Evolutionary conservation across 2,329 filamentous ascomycete genomes (phyloP), one percentile per base, ranked within the genome.

Genomic region (Fusarium compactum): DNA sequence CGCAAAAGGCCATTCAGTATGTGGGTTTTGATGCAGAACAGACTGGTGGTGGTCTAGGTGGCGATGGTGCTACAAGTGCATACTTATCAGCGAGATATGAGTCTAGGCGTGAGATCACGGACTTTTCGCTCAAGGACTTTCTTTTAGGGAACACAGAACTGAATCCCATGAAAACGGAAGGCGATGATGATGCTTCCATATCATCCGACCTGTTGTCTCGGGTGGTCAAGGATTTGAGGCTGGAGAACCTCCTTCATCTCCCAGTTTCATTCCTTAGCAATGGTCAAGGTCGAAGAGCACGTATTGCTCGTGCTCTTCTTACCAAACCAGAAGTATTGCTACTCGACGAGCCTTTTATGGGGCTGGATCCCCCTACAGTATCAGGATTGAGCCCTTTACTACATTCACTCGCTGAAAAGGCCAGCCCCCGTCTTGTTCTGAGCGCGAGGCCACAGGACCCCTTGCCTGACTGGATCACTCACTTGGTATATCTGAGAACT

Each of bases 281-380:
- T 79, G 96, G 96, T 0, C 96, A 99, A 80, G 95, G 92, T 9
- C 86, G 95, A 69, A 85, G 96, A 58, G 92, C 95, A 10, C 89
- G 93, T 67, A 97, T 99, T 72, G 96, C 94, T 3, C 92, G 94
- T 74, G 94, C 95, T 0, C 81, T 99, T 53, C 84, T 98, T 62
- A 89, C 85, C 9, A 86, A 87, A 55, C 96, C 96, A 0, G 92
- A 97, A 79, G 86, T 97, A 14, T 78, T 99, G 65, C 84, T 98
- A 55, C 84, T 97, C 4, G 96, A 99, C 80, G 95, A 97, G 74
- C 95, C 96, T 2, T 98, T 98, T 77, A 97, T 98, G 92, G 95
- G 96, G 0, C 84, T 99, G 18, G 96, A 98, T 79, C 96, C 95
- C 16, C 91, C 90, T 8, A 97, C 94, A 0, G 87, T 93, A 15